Evolutionary conservation across 768 basidiomycete genomes (phyloP).

Genomic region (Termitomyces sp.): DNA sequence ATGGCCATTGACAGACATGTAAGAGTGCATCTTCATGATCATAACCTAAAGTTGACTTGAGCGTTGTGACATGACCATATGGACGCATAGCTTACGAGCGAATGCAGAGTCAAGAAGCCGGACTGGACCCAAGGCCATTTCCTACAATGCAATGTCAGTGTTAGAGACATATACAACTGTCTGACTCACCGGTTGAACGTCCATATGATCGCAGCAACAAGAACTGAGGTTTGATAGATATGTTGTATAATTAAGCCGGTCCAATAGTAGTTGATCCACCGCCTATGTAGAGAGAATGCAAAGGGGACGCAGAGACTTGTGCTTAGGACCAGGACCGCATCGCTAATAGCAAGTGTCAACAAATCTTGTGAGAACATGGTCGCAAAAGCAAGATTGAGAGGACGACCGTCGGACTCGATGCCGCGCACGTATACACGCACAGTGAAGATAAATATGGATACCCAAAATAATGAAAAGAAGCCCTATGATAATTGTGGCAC

Average conservation of each 20-base stretch:
- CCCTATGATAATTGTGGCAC: conserved; percentile 44
- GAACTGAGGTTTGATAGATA: conserved; percentile 62
- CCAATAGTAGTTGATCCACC: conserved; percentile 82
- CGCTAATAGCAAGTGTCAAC: conserved; percentile 74
- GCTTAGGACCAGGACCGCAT: conserved; percentile 71
- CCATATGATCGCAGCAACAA: conserved; percentile 79
- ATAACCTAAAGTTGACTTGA: conserved; percentile 43
- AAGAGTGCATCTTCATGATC: conserved; percentile 97
- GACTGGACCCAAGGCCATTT: conserved; percentile 99
- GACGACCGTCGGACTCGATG: conserved; percentile 72
- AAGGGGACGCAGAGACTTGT: conserved; percentile 82
- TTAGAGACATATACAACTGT: neutral
- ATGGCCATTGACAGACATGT: conserved; percentile 83
- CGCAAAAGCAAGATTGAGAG: conserved; percentile 77
- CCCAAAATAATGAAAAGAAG: conserved; percentile 95
- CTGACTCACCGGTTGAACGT: conserved; percentile 71
- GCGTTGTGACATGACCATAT: neutral
- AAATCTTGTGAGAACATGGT: conserved; percentile 85
- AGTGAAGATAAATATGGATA: conserved; percentile 78
- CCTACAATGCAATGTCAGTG: conserved; percentile 29
- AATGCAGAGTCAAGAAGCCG: conserved; percentile 83
- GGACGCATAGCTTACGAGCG: conserved; percentile 46
- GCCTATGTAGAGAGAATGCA: conserved; percentile 66
- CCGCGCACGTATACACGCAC: conserved; percentile 72
- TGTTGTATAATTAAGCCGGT: conserved; percentile 78